Evolutionary conservation across 2,329 filamentous ascomycete species (phyloP).

Genomic region (Stemphylium beticola): DNA sequence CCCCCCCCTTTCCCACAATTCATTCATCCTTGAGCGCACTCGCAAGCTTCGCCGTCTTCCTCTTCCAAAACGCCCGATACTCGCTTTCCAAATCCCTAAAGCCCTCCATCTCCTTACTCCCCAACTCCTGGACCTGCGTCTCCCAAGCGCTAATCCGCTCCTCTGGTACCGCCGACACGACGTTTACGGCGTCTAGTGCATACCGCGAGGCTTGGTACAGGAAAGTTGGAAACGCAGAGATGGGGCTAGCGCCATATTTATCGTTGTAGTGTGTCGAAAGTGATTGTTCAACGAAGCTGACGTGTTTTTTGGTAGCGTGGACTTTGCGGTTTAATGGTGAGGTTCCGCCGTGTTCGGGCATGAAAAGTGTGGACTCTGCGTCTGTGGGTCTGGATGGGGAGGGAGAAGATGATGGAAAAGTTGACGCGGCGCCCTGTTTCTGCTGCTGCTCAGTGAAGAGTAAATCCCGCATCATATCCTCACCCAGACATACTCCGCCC

Average conservation of each 20-base stretch:
- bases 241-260: background rate
- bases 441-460: conserved; percentile 18
- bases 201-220: conserved; percentile 21
- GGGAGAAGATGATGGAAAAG: background rate
- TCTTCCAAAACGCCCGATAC: conserved; percentile 31
- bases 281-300: conserved; percentile 28
- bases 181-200: conserved; percentile 6
- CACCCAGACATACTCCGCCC: conserved; percentile 31
- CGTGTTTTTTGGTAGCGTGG: conserved; percentile 24
- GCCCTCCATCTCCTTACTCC: conserved; percentile 26
- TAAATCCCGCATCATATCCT: conserved; percentile 26
- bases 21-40: conserved; percentile 22
- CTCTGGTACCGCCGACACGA: conserved; percentile 16
- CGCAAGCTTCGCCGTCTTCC: conserved; percentile 31
- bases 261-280: background rate
- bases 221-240: conserved; percentile 23
- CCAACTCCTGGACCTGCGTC: conserved; percentile 23
- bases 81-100: conserved; percentile 30
- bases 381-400: conserved; percentile 6
- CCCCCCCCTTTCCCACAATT: no score
- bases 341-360: conserved; percentile 20
- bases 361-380: conserved; percentile 23
- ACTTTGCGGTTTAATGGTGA: conserved; percentile 2
- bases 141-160: conserved; percentile 24
- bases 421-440: background rate